A percentile compares a stretch with the other conserved stretches of the same genome.
Evolutionary conservation across 2,329 filamentous ascomycete genomes (phyloP).

Genomic region (Trichoderma koningii): DNA sequence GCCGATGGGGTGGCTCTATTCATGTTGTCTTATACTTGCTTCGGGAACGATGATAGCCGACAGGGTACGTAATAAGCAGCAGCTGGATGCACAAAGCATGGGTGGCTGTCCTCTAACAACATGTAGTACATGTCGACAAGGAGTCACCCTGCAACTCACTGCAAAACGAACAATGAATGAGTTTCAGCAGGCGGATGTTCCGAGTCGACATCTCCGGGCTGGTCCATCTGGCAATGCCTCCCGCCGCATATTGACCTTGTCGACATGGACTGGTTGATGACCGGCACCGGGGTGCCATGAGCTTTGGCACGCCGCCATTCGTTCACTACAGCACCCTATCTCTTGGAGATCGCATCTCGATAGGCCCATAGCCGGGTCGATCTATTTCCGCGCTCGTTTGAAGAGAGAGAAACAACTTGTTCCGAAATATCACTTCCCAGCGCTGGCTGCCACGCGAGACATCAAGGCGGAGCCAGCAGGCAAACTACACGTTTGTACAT

Average conservation of each 20-base stretch:
- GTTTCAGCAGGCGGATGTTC: no score
- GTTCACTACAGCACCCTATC: slow-evolving; percentile 22
- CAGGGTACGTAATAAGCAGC: not conserved
- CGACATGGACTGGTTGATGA: not conserved
- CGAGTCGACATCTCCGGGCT: no score
- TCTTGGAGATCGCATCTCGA: slow-evolving; percentile 22
- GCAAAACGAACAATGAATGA: no score
- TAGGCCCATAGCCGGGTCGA: slow-evolving; percentile 20
- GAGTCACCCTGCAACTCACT: no score
- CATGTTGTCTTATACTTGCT: not conserved
- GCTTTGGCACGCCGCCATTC: slow-evolving; percentile 4
- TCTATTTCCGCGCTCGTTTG: slow-evolving; percentile 7
- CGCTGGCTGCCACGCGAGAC: slow-evolving; percentile 11
- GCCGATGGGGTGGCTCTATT: not conserved
- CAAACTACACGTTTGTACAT: not conserved
- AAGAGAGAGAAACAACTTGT: not conserved
- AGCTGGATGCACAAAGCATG: not conserved
- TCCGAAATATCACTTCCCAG: not conserved
- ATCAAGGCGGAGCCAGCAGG: not conserved
- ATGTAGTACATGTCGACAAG: no score
- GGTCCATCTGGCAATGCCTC: no score
- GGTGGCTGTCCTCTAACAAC: no score
- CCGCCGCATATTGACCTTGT: no score
- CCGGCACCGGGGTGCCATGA: slow-evolving; percentile 1
- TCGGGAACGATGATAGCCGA: not conserved